Base-by-base conservation (phyloP, 192 early-diverging fungal species). In the Jimgerdemannia lactiflua region DNA sequence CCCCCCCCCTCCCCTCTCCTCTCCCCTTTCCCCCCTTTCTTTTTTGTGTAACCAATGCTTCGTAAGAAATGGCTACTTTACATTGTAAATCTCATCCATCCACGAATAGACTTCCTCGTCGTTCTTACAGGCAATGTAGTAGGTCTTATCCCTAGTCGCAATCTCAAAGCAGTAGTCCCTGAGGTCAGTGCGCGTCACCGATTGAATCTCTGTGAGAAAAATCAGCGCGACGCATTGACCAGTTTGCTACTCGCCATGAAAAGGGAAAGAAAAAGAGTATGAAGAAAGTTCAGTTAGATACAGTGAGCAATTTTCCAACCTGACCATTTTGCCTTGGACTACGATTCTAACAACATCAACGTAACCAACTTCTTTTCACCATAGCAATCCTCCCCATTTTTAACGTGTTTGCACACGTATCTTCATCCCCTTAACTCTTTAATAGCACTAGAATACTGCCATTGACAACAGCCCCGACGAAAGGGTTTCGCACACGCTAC, bases 101-200 rank as follows among this genome's bases (percentile, higher is more conserved):
- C 98, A 99, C 65, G 92, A 91, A 80, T 99, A 99, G 42, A 99
- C 86, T 79, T 99, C 97, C 79, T 97, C 95, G 80, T 99, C 98
- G 77, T 90, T 95, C 79, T 93, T 94, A 80, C 95, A 97, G 9
- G 95, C 90, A 42, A 99, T 84, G 79, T 91, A 97, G 81, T 95
- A 98, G 63, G 92, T 94, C 85, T 95, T 94, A 59, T 98, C 96
- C 83, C 94, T 96, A 49, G 96, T 96, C 49, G 89, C 88, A 68
- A 99, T 89, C 77, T 97, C 96, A 77, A 99, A 95, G 78, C 95
- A 98, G 83, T 95, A 98, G 54, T 91, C 88, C 79, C 97, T 98
- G 65, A 94, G 80, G 71, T 98, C 95, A 17, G 94, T 94, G 65
- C 98, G 90, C 59, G 89, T 90, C 39, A 99, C 94, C 41, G 88